A percentile compares a stretch with the other conserved stretches of the same genome.
These are phyloP conservation scores for Psidium friedrichsthalianum DNA, from an alignment of 345 rosid species.

Conservation along the genomic window DNA sequence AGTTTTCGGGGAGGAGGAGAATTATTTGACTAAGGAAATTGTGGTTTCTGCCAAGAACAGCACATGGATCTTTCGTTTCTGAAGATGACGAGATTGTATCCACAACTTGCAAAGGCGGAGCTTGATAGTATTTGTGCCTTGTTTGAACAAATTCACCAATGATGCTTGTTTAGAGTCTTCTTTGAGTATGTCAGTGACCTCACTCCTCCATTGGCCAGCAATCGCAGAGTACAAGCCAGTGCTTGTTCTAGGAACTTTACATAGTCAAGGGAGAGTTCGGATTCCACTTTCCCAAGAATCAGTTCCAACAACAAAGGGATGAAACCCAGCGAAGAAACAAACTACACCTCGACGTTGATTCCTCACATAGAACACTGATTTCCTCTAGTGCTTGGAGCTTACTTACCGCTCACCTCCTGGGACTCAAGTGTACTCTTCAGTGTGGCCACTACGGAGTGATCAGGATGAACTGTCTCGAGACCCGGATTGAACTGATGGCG, in stretches of 20 bases:
- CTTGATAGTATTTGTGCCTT: conserved; percentile 19
- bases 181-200: conserved; percentile 19
- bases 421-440: conserved; percentile 32
- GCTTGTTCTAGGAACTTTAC: conserved; percentile 19
- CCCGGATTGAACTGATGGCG: conserved; percentile 13
- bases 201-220: conserved; percentile 14
- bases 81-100: conserved; percentile 25
- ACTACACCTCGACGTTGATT: conserved; percentile 10
- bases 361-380: conserved; percentile 11
- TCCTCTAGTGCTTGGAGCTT: conserved; percentile 21
- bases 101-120: conserved; percentile 25
- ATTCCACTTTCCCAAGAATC: conserved; percentile 18
- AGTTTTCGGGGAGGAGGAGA: conserved; percentile 9
- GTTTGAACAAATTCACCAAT: conserved; percentile 12
- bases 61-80: conserved; percentile 27
- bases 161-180: conserved; percentile 25
- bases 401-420: conserved; percentile 4
- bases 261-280: conserved; percentile 7
- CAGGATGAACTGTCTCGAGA: conserved; percentile 1
- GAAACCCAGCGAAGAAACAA: conserved; percentile 27
- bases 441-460: conserved; percentile 9
- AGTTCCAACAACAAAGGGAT: conserved; percentile 29
- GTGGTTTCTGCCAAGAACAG: conserved; percentile 10
- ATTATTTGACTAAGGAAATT: conserved; percentile 11
- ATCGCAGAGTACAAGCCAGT: conserved; percentile 20